Percentiles rank a stretch among this genome's conserved stretches.
phyloP scores from a whole-genome alignment of 139 green algal species.

The Chlorella sp. region DNA sequence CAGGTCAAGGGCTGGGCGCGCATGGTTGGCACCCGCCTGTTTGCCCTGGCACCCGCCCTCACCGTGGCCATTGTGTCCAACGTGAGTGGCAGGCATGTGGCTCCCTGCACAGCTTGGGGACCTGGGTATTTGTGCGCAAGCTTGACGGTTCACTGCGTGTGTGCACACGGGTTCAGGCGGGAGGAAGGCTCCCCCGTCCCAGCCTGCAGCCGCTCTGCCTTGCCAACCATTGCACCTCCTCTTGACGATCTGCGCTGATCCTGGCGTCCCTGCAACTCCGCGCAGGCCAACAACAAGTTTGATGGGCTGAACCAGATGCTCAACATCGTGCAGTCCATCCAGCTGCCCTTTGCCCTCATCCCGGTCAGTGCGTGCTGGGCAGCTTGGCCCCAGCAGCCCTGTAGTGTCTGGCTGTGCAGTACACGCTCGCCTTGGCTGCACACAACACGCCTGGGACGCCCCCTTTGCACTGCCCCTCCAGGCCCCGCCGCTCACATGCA shows the following conservation, averaged over 20 bases:
- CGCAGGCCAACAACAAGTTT: constrained; percentile 48
- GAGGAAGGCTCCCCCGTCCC: too few species aligned
- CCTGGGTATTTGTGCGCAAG: too few species aligned
- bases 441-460: neutral
- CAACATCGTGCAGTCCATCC: constrained; percentile 60
- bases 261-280: too few species aligned
- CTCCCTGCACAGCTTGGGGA: too few species aligned
- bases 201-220: too few species aligned
- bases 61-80: constrained; percentile 45
- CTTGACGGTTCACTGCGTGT: too few species aligned
- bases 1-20: constrained; percentile 50
- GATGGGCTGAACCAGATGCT: constrained; percentile 62
- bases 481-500: neutral
- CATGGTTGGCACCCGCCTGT: constrained; percentile 43
- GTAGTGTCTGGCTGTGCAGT: neutral
- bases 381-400: too few species aligned
- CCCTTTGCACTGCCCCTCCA: neutral
- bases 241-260: too few species aligned
- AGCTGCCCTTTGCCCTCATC: constrained; percentile 72
- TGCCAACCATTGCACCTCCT: too few species aligned
- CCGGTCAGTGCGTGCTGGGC: constrained; percentile 47
- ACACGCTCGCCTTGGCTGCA: neutral
- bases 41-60: constrained; percentile 53
- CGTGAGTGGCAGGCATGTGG: too few species aligned
- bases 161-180: too few species aligned